These are phyloP conservation scores for Zizania latifolia DNA, from an alignment of 176 grass and related monocot genomes.

Conservation along the genomic window DNA sequence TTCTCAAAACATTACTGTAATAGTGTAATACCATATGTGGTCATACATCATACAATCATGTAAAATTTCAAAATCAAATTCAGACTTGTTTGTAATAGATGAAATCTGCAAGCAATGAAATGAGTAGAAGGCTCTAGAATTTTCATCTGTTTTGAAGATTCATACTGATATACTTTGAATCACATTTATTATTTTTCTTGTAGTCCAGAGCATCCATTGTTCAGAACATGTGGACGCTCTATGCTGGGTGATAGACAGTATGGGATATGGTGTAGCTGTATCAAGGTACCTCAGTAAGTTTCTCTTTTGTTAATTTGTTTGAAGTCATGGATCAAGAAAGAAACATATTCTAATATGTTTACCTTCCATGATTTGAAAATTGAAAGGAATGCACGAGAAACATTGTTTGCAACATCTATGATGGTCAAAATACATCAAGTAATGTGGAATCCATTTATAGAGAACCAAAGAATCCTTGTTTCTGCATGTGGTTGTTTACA, in stretches of 20 bases:
- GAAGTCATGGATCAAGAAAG: slow-evolving; percentile 13
- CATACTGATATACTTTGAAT: slow-evolving; percentile 16
- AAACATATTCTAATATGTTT: slow-evolving; percentile 5
- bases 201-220: slow-evolving; percentile 88
- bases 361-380: slow-evolving; percentile 13
- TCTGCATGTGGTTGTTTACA: background rate
- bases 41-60: background rate
- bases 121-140: background rate
- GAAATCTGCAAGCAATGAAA: too few species aligned
- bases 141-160: background rate
- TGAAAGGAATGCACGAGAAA: background rate
- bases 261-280: slow-evolving; percentile 51
- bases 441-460: background rate
- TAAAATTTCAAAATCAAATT: background rate
- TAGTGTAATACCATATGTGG: background rate
- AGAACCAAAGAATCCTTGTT: background rate
- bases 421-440: background rate
- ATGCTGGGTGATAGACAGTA: slow-evolving; percentile 78
- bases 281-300: slow-evolving; percentile 97
- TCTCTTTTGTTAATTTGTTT: slow-evolving; percentile 40
- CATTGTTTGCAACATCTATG: background rate
- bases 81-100: too few species aligned
- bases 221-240: slow-evolving; percentile 60
- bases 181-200: slow-evolving; percentile 32
- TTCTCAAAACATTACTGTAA: background rate